These are phyloP conservation scores for Paracoccidioides lutzii DNA, from an alignment of 2,329 filamentous ascomycete species.

Conservation along the genomic window DNA sequence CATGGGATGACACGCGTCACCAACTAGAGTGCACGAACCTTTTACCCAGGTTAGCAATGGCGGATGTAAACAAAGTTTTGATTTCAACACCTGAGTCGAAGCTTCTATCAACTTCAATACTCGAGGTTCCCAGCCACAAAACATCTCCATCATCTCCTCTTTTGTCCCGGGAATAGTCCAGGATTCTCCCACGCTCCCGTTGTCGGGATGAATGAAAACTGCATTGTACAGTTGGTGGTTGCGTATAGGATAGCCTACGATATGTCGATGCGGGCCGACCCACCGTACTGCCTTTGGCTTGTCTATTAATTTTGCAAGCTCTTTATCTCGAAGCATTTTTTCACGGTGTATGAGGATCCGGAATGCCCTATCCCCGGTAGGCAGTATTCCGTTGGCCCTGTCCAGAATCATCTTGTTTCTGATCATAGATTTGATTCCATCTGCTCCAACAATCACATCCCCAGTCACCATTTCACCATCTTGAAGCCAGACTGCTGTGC, in stretches of 20 bases:
- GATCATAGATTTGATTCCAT: constrained; percentile 40
- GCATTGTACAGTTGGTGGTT: constrained; percentile 55
- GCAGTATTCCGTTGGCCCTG: background rate
- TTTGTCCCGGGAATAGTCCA: constrained; percentile 53
- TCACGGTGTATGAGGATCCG: constrained; percentile 41
- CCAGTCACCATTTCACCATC: constrained; percentile 16
- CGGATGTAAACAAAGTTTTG: constrained; percentile 50
- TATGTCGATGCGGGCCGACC: constrained; percentile 54
- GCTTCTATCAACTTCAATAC: constrained; percentile 50
- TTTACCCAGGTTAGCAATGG: constrained; percentile 51
- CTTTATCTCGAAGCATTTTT: constrained; percentile 34
- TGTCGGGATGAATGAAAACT: constrained; percentile 48
- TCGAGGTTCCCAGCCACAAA: constrained; percentile 47
- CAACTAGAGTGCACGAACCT: constrained; percentile 40
- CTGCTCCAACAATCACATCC: constrained; percentile 37
- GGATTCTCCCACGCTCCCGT: constrained; percentile 47
- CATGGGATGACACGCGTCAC: constrained; percentile 51
- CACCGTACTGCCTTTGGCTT: constrained; percentile 47
- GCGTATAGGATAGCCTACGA: constrained; percentile 54
- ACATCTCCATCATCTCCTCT: constrained; percentile 47
- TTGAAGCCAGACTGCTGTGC: constrained; percentile 18
- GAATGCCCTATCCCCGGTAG: constrained; percentile 42
- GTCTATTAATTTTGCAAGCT: constrained; percentile 44
- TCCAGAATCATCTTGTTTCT: constrained; percentile 27
- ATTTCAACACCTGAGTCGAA: constrained; percentile 54